These are phyloP conservation scores for Nemania sp. DNA, from an alignment of 2,329 filamentous ascomycete species.

Conservation along the genomic window DNA sequence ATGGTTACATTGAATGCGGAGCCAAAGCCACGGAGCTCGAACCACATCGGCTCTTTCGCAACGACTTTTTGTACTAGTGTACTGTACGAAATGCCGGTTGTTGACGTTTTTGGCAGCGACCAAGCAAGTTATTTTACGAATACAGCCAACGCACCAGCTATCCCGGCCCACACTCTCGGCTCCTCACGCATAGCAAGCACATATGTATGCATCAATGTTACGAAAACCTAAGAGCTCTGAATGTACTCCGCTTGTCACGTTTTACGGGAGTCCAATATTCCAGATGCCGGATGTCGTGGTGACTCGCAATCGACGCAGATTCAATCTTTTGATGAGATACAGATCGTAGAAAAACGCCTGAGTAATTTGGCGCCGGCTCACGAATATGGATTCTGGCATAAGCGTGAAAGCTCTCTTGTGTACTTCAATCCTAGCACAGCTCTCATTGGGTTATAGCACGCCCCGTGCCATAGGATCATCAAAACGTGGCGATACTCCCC, in stretches of 20 bases:
- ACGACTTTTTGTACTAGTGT: too few relatives aligned
- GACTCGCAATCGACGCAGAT: not conserved
- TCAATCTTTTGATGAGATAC: not conserved
- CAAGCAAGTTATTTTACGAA: not conserved
- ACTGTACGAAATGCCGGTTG: too few relatives aligned
- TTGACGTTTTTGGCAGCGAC: not conserved
- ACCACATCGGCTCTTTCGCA: not conserved
- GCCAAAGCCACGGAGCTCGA: not conserved
- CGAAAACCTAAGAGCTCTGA: too few relatives aligned
- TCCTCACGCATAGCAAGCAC: too few relatives aligned
- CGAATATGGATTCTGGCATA: constrained; percentile 26
- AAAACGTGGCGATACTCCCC: not conserved
- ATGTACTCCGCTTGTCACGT: too few relatives aligned
- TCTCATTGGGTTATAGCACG: constrained; percentile 19
- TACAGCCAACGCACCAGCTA: too few relatives aligned
- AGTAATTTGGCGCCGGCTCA: not conserved
- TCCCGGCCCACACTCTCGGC: too few relatives aligned
- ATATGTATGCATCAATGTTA: too few relatives aligned
- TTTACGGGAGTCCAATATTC: not conserved
- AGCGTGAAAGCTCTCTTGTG: constrained; percentile 17
- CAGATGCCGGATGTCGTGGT: not conserved
- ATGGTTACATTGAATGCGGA: constrained; percentile 22
- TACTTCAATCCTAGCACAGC: constrained; percentile 12
- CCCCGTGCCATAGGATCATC: not conserved
- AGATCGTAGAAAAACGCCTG: not conserved